Base-by-base conservation (phyloP, 2,329 filamentous ascomycete genomes). In the Alternaria triticina region DNA sequence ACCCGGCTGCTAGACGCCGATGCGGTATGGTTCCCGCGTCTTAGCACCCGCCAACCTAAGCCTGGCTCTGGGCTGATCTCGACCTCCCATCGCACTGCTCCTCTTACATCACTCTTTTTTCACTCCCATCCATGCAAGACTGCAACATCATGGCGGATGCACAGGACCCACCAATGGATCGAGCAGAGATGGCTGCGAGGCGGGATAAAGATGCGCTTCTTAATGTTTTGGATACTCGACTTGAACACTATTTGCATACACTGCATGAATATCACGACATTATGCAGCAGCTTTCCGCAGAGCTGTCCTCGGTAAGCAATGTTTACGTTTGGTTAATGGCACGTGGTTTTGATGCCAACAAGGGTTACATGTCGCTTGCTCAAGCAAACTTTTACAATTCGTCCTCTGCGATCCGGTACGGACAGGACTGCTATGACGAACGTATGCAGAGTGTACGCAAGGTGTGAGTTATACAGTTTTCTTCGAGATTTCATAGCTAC, bases 351-450 rank as follows among this genome's bases (percentile, higher is more conserved):
- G 30, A 62, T 51, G 9, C 49, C 11, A 33, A 6, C 17, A 15
- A 83, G 81, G 83, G 82, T 7, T 84, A 79, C 65, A 72, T 86
- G 28, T 79, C 82, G 67, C 83, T 94, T 44, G 90, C 91, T n/a
- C 87, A 91, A 61, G 91, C 92, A 65, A 93, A 94, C 80, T 94
- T 92, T 79, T 83, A 87, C 27, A 88, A 87, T n/a, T 84, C 88
- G 74, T 83, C 87, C 12, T 82, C 87, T n/a, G 86, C 89, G 30
- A 77, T 88, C 65, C 84, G 88, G 45, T 94, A 91, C 75, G 91
- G 91, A 4, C 85, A 83, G 66, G 89, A 92, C 70, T 86, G 87
- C 73, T 95, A 92, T 75, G 91, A 94, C 77, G 86, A 88, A 67
- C 86, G 91, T 50, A 92, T 93, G 88, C 88, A 88, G 74, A 90